Conservation (phyloP, 495 filamentous ascomycete genomes). For the Hapsidospora chrysogenum region DNA sequence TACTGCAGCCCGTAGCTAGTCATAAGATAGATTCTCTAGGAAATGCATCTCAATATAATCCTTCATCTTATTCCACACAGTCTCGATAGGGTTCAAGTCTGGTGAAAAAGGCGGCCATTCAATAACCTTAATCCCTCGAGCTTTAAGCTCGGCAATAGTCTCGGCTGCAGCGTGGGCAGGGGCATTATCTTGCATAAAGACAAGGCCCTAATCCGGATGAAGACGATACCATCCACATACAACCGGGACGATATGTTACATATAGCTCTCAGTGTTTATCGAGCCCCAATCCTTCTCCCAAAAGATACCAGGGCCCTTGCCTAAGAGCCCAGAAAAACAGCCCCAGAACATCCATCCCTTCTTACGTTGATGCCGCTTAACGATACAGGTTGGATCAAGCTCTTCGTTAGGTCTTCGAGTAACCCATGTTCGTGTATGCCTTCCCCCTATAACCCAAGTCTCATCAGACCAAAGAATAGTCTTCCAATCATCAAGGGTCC, state of each 20-base stretch:
- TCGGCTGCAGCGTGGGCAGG: constrained; percentile 6
- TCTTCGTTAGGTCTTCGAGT: constrained; percentile 6
- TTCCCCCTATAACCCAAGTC: constrained; percentile 11
- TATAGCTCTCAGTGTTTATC: constrained; percentile 12
- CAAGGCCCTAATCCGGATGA: constrained; percentile 2
- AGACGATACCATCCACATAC: constrained; percentile 7
- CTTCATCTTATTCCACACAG: constrained; percentile 15
- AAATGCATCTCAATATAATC: constrained; percentile 7
- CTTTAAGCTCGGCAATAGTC: constrained; percentile 4
- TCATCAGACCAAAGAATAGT: constrained; percentile 15
- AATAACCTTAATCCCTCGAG: constrained; percentile 6
- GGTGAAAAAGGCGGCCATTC: constrained; percentile 10
- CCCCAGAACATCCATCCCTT: constrained; percentile 16
- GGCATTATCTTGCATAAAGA: constrained; percentile 11
- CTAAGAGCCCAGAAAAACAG: constrained; percentile 6
- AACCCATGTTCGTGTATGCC: constrained; percentile 5
- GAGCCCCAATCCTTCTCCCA: constrained; percentile 17
- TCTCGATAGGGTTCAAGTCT: constrained; percentile 14
- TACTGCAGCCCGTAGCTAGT: constrained; percentile 6
- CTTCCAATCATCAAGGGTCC: constrained; percentile 10
- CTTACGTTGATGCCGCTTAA: constrained; percentile 5
- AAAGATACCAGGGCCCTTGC: constrained; percentile 13
- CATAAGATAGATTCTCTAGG: constrained; percentile 5
- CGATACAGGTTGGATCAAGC: constrained; percentile 7
- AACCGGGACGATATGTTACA: constrained; percentile 9